Conservation (phyloP, 805 yeast species). For the Torulaspora microellipsoides region DNA sequence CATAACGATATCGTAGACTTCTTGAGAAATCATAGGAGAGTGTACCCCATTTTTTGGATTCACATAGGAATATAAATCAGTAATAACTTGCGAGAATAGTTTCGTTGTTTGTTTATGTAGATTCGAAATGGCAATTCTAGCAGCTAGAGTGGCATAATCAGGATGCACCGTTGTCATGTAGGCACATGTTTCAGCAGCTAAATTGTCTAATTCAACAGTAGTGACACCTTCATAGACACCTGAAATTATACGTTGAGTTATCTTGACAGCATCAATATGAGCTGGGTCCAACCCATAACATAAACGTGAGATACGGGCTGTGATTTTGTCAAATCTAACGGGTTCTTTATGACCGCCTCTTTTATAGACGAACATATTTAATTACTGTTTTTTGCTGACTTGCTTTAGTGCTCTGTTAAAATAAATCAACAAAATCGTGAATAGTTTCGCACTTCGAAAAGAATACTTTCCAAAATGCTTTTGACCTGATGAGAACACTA, state of each 20-base stretch:
- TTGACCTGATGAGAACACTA: too few species aligned
- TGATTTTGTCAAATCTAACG: slow-evolving; percentile 92
- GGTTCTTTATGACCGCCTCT: slow-evolving; percentile 95
- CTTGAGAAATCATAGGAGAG: slow-evolving; percentile 67
- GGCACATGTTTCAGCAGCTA: slow-evolving; percentile 96
- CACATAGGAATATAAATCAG: slow-evolving; percentile 67
- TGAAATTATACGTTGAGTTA: slow-evolving; percentile 90
- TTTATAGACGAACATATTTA: slow-evolving; percentile 76
- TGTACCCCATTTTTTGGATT: slow-evolving; percentile 73
- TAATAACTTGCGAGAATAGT: slow-evolving; percentile 72
- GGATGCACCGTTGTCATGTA: slow-evolving; percentile 97
- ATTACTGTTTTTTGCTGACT: slow-evolving; percentile 3
- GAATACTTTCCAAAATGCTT: too few species aligned
- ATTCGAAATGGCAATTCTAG: slow-evolving; percentile 91
- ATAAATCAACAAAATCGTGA: slow-evolving; percentile 39
- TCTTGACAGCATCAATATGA: slow-evolving; percentile 92
- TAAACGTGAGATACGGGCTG: slow-evolving; percentile 88
- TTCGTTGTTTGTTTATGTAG: slow-evolving; percentile 92
- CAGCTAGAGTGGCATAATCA: slow-evolving; percentile 93
- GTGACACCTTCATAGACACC: slow-evolving; percentile 98
- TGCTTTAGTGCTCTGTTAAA: slow-evolving; percentile 20
- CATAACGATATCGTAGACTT: slow-evolving; percentile 58
- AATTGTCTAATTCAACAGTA: slow-evolving; percentile 76
- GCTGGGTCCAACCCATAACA: slow-evolving; percentile 90
- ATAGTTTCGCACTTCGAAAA: too few species aligned